Conservation (phyloP, 495 filamentous ascomycete species). For the Bathelium albidoporum region DNA sequence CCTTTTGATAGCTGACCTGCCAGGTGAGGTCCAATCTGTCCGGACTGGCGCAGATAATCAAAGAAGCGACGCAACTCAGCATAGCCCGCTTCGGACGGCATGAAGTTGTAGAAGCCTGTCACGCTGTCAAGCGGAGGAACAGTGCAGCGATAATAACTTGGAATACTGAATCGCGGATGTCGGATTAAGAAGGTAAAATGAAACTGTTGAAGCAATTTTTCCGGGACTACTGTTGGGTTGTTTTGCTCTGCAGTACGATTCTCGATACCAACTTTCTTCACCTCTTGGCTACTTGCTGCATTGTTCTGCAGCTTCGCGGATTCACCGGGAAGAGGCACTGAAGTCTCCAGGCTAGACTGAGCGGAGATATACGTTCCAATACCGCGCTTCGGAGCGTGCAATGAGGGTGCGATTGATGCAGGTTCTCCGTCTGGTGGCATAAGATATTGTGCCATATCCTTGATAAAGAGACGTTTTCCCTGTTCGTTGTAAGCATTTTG, state of each 20-base stretch:
- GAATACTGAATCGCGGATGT: conserved; percentile 76
- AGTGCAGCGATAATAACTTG: conserved; percentile 92
- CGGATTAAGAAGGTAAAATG: conserved; percentile 98
- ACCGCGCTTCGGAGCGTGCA: conserved; percentile 51
- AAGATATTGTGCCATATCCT: conserved; percentile 89
- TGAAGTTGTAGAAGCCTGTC: conserved; percentile 80
- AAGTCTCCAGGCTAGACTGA: conserved; percentile 18
- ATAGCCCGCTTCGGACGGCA: conserved; percentile 81
- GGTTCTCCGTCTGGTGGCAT: conserved; percentile 59
- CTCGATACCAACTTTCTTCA: conserved; percentile 45
- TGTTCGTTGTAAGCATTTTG: conserved; percentile 30
- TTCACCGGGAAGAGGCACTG: conserved; percentile 10
- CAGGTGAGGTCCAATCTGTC: conserved; percentile 52
- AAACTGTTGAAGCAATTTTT: conserved; percentile 56
- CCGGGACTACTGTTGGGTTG: conserved; percentile 80
- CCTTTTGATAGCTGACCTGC: conserved; percentile 35
- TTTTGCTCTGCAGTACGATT: conserved; percentile 43
- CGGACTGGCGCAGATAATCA: conserved; percentile 58
- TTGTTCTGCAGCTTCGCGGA: conserved; percentile 18
- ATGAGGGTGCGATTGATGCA: conserved; percentile 63
- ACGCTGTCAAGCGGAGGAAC: conserved; percentile 68
- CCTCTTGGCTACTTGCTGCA: conserved; percentile 21
- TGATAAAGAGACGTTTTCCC: conserved; percentile 89
- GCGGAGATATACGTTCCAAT: conserved; percentile 42
- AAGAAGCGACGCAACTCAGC: conserved; percentile 74